phyloP scores from a whole-genome alignment of 768 basidiomycete species.

The Hypholoma sublateritium region DNA sequence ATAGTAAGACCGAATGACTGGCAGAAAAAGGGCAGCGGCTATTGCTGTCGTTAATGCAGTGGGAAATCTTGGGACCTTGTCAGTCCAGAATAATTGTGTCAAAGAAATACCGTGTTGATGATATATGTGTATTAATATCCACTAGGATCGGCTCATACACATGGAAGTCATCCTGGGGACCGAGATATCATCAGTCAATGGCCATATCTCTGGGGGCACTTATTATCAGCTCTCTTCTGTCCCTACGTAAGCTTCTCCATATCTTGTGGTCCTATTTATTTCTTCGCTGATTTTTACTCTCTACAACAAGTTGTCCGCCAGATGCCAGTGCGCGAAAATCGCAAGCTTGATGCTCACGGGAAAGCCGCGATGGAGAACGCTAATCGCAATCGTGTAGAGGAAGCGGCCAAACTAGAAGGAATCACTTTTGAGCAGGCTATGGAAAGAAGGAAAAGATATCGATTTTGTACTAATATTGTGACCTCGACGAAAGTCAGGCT shows the following conservation, averaged over 20 bases:
- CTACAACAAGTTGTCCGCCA: constrained; percentile 34
- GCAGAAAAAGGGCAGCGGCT: constrained; percentile 50
- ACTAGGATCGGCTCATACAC: constrained; percentile 58
- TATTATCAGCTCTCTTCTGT: constrained; percentile 31
- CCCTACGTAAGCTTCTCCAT: constrained; percentile 23
- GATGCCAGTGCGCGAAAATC: constrained; percentile 54
- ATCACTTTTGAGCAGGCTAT: constrained; percentile 61
- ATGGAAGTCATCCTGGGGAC: constrained; percentile 64
- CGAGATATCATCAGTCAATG: constrained; percentile 64
- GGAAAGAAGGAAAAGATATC: constrained; percentile 53
- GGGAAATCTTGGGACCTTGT: constrained; percentile 60
- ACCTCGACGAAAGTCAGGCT: too few species aligned
- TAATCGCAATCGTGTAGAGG: constrained; percentile 49
- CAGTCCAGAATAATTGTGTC: too few species aligned
- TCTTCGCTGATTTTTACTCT: too few species aligned
- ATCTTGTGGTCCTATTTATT: too few species aligned
- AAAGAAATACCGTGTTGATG: neutral
- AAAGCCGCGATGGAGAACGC: constrained; percentile 41
- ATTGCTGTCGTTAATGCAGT: constrained; percentile 63
- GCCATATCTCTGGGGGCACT: constrained; percentile 41
- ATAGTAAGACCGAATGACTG: too few species aligned
- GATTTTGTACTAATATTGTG: constrained; percentile 45
- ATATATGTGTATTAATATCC: neutral
- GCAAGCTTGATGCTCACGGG: constrained; percentile 49
- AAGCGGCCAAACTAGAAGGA: constrained; percentile 59